Conservation (phyloP, 371 early-diverging fungal species). For the Quaeritorhiza haematococci region DNA sequence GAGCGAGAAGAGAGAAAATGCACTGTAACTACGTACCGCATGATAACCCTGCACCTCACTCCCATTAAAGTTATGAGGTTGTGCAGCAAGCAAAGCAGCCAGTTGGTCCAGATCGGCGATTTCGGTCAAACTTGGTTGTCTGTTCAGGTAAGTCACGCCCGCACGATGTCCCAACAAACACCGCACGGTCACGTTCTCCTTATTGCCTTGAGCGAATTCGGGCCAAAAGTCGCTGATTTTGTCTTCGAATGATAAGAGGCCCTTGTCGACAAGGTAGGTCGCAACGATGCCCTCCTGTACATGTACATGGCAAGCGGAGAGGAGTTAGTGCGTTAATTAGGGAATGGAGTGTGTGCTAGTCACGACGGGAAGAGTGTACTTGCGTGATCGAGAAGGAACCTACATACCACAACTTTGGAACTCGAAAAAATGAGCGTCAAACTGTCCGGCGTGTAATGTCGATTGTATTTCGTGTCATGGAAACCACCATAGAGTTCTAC, state of each 20-base stretch:
- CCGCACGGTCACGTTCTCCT: conserved; percentile 60
- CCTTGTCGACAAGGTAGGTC: conserved; percentile 57
- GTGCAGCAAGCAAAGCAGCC: conserved; percentile 45
- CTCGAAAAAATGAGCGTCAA: conserved; percentile 65
- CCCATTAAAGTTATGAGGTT: conserved; percentile 62
- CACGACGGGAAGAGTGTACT: too few species aligned
- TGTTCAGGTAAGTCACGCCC: conserved; percentile 56
- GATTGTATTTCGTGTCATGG: conserved; percentile 39
- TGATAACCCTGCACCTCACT: conserved; percentile 53
- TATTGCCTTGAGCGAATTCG: conserved; percentile 67
- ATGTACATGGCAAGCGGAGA: background rate
- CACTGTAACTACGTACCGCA: conserved; percentile 20
- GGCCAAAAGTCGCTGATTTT: conserved; percentile 66
- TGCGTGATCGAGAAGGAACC: background rate
- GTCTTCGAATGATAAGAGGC: conserved; percentile 48
- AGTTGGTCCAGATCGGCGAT: conserved; percentile 29
- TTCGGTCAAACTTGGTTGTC: conserved; percentile 29
- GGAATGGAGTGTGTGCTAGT: background rate
- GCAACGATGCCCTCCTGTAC: conserved; percentile 49
- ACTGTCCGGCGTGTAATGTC: conserved; percentile 45
- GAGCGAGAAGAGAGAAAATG: background rate
- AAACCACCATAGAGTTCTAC: conserved; percentile 63
- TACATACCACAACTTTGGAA: conserved; percentile 51
- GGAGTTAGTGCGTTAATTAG: background rate
- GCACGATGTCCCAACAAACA: conserved; percentile 60